Conservation (phyloP, 2,329 filamentous ascomycete genomes). For the Sphaerulina musiva region DNA sequence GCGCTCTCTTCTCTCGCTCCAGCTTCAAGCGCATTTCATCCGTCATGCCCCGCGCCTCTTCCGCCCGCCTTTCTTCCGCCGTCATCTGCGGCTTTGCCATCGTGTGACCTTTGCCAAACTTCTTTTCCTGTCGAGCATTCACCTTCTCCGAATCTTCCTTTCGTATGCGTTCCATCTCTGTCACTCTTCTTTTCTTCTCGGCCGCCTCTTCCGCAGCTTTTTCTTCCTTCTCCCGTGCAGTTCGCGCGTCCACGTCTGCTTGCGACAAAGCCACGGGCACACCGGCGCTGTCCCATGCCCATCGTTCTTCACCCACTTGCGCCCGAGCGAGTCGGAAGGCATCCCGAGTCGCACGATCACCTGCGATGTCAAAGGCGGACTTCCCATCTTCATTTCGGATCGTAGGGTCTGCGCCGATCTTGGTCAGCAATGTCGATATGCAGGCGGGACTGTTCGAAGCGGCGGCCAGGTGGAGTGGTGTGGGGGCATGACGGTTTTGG, state of each 20-base stretch:
- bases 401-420: slow-evolving; percentile 68
- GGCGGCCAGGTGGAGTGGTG: slow-evolving; percentile 78
- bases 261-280: slow-evolving; percentile 67
- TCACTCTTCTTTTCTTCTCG: slow-evolving; percentile 57
- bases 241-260: slow-evolving; percentile 62
- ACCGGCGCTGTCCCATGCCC: slow-evolving; percentile 70
- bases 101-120: slow-evolving; percentile 45
- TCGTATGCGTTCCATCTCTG: slow-evolving; percentile 66
- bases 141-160: slow-evolving; percentile 57
- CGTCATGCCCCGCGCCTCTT: slow-evolving; percentile 77
- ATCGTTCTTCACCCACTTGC: slow-evolving; percentile 69
- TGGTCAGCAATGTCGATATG: slow-evolving; percentile 68
- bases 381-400: slow-evolving; percentile 67
- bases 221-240: slow-evolving; percentile 63
- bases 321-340: slow-evolving; percentile 83
- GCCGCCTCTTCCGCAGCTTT: slow-evolving; percentile 59
- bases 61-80: slow-evolving; percentile 71
- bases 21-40: slow-evolving; percentile 78
- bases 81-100: slow-evolving; percentile 58
- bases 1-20: slow-evolving; percentile 81
- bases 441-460: slow-evolving; percentile 71
- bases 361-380: slow-evolving; percentile 77
- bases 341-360: slow-evolving; percentile 78
- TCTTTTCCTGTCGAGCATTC: slow-evolving; percentile 46
- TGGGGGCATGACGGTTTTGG: slow-evolving; percentile 72